phyloP scores from a whole-genome alignment of 2,329 filamentous ascomycete species.

The Colletotrichum cuscutae region DNA sequence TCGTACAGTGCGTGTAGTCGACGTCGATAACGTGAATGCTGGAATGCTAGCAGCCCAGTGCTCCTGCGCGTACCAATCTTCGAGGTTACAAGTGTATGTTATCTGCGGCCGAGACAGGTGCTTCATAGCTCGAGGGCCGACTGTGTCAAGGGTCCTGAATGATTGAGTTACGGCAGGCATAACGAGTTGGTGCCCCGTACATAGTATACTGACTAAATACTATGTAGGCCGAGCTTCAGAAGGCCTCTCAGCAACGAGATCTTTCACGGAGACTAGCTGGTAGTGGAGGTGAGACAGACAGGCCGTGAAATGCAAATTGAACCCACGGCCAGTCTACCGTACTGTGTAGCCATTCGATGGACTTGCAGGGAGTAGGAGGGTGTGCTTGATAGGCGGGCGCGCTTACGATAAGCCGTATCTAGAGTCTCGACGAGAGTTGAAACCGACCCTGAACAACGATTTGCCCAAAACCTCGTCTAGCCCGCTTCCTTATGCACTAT shows the following conservation, averaged over 20 bases:
- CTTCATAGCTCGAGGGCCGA: neutral
- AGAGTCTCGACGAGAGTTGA: neutral
- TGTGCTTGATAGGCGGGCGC: neutral
- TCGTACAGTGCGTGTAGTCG: too few species aligned
- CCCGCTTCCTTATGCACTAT: constrained; percentile 1
- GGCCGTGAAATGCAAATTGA: neutral
- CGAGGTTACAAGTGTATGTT: neutral
- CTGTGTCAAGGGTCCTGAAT: neutral
- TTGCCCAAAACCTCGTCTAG: constrained; percentile 8
- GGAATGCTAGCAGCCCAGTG: too few species aligned
- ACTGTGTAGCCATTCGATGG: too few species aligned
- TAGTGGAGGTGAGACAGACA: neutral
- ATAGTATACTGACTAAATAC: neutral
- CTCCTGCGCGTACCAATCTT: neutral
- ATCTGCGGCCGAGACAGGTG: neutral
- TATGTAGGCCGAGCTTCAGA: neutral
- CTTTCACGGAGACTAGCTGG: neutral
- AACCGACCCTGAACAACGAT: constrained; percentile 18
- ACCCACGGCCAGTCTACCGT: neutral
- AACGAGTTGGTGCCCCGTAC: neutral
- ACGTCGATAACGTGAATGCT: too few species aligned
- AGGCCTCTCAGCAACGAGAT: neutral
- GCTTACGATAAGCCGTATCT: neutral
- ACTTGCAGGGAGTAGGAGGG: too few species aligned
- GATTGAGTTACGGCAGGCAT: neutral